A percentile compares a stretch with the other conserved stretches of the same genome.
Evolutionary conservation across 345 rosid species (phyloP).

Genomic region (Eucalyptus tenuipes): DNA sequence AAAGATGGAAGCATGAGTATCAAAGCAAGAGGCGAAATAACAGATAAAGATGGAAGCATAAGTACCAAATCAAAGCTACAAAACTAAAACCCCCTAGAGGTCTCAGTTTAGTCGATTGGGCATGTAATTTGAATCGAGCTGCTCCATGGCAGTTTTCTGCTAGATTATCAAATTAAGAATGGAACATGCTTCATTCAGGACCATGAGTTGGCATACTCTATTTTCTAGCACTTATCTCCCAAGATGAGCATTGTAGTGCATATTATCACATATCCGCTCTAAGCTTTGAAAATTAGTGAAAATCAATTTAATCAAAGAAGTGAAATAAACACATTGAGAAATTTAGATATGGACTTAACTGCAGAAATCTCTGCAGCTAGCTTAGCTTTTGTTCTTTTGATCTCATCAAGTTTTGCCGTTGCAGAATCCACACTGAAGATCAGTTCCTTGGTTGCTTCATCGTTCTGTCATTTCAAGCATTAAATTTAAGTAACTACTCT

Average conservation of each 20-base stretch:
- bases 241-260: not conserved
- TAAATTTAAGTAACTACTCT: not conserved
- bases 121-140: not conserved
- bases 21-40: not conserved
- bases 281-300: not conserved
- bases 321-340: not conserved
- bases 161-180: not conserved
- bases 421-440: not conserved
- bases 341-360: not conserved
- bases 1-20: not conserved
- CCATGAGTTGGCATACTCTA: not conserved
- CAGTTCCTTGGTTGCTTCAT: not conserved
- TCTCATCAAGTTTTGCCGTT: not conserved
- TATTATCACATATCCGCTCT: not conserved
- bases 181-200: not conserved
- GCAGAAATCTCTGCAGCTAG: not conserved
- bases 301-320: not conserved
- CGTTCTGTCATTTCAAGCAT: not conserved
- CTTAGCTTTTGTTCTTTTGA: not conserved
- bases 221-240: not conserved
- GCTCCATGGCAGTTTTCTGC: not conserved
- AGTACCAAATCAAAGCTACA: not conserved
- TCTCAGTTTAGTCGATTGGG: not conserved
- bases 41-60: not conserved
- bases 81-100: not conserved